Percentiles rank a stretch among this genome's conserved stretches.
These are phyloP conservation scores for Lathyrus sativus DNA, from an alignment of 306 rosid species.

Conservation along the genomic window DNA sequence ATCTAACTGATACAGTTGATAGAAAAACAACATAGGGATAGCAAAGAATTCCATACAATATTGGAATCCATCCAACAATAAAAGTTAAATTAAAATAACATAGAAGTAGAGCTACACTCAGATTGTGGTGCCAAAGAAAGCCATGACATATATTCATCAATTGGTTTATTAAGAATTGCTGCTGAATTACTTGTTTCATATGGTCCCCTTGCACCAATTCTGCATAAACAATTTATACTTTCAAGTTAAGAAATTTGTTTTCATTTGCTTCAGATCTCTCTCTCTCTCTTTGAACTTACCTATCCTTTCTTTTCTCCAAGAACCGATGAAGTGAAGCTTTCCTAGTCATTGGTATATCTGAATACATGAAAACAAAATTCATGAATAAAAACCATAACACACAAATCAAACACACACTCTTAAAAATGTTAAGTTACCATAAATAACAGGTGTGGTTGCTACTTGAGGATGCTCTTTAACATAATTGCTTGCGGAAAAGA, in stretches of 20 bases:
- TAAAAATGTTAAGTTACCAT: slow-evolving; percentile 51
- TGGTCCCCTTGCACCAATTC: slow-evolving; percentile 64
- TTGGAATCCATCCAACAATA: not conserved
- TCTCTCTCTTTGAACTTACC: slow-evolving; percentile 42
- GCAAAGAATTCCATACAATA: slow-evolving; percentile 5
- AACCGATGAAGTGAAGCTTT: slow-evolving; percentile 80
- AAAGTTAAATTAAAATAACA: not conserved
- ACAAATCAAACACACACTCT: not conserved
- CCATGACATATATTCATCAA: slow-evolving; percentile 58
- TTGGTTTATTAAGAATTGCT: slow-evolving; percentile 32
- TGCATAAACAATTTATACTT: slow-evolving; percentile 35
- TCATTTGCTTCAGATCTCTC: not conserved
- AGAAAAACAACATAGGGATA: not conserved
- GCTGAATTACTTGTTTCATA: slow-evolving; percentile 52
- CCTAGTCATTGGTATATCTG: slow-evolving; percentile 85
- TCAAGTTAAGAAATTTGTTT: not conserved
- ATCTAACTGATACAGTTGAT: not conserved
- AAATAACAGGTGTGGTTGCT: slow-evolving; percentile 45
- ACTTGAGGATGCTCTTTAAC: slow-evolving; percentile 36
- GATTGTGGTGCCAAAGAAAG: slow-evolving; percentile 66
- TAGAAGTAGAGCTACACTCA: slow-evolving; percentile 38
- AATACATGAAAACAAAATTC: not conserved
- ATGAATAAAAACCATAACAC: slow-evolving; percentile 22
- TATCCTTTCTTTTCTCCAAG: slow-evolving; percentile 80
- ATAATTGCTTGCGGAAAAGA: slow-evolving; percentile 48